Evolutionary conservation across 169 alveolate genomes (phyloP), one percentile per base, ranked within the genome.

Genomic region (Cytauxzoon felis): DNA sequence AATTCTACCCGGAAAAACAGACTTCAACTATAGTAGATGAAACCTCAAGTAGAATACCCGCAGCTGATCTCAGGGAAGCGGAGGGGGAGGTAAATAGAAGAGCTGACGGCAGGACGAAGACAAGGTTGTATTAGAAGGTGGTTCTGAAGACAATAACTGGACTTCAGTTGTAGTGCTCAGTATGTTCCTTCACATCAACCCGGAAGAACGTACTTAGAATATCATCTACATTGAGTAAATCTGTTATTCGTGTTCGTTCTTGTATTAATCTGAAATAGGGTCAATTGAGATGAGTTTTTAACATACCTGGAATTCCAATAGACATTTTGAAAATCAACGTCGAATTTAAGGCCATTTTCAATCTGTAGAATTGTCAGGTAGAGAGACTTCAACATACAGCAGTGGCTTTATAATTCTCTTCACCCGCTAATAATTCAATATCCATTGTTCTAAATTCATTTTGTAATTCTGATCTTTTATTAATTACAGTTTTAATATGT

Each of bases 361-460:
- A 65, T 75, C 80, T 82, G 52, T 18, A 54, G 18, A 51, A 62
- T 5, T 30, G 23, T 19, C 38, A 34, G n/a, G n/a, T n/a, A n/a
- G n/a, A n/a, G n/a, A n/a, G n/a, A n/a, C n/a, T 18, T 11, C 21
- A 0, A 32, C 78, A 18, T 52, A 80, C 88, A 56, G 81, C 61
- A n/a, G 62, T 81, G 5, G 94, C 92, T 18, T 88, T 78, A 67
- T 80, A 89, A 63, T 79, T 81, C 48, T 87, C 87, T 48, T 87
- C 93, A 34, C 96, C 95, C 13, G 93, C 94, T 24, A 92, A 62
- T n/a, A 87, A 86, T 70, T 92, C 96, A 61, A 92, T 81, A 49
- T 87, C 91, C 82, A 89, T 87, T 26, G 94, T 90, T 23, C 96
- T 65, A 66, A 88, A 92, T 19, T 82, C 69, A 58, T 90, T 83